These are phyloP conservation scores for Pterocarpus macrocarpus DNA, from an alignment of 306 rosid genomes.

Conservation along the genomic window DNA sequence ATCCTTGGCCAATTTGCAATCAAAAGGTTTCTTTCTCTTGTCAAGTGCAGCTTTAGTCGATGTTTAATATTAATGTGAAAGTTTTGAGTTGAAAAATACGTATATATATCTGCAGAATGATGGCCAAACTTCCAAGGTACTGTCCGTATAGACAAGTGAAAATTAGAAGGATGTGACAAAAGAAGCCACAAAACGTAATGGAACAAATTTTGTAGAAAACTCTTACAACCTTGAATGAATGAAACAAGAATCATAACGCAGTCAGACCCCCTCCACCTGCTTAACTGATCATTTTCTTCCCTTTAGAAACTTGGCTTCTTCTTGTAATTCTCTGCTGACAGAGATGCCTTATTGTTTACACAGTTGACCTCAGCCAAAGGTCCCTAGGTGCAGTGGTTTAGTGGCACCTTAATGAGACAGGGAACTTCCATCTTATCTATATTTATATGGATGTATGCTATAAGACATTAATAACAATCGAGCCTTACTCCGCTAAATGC, in stretches of 20 bases:
- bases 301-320: constrained; percentile 3
- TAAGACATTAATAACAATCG: neutral
- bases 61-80: neutral
- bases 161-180: neutral
- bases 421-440: neutral
- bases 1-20: constrained; percentile 4
- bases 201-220: neutral
- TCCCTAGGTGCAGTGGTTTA: neutral
- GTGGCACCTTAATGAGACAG: neutral
- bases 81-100: neutral
- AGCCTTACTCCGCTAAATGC: too few relatives aligned
- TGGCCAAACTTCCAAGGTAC: neutral
- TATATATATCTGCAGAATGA: neutral
- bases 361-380: neutral
- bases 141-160: neutral
- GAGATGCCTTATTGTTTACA: neutral
- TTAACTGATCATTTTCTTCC: neutral
- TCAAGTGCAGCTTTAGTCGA: neutral
- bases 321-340: neutral
- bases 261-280: neutral
- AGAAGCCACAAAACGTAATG: neutral
- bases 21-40: neutral
- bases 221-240: neutral
- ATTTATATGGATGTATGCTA: neutral
- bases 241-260: neutral